Conservation (phyloP, 768 basidiomycete species). For the Terana coerulea region DNA sequence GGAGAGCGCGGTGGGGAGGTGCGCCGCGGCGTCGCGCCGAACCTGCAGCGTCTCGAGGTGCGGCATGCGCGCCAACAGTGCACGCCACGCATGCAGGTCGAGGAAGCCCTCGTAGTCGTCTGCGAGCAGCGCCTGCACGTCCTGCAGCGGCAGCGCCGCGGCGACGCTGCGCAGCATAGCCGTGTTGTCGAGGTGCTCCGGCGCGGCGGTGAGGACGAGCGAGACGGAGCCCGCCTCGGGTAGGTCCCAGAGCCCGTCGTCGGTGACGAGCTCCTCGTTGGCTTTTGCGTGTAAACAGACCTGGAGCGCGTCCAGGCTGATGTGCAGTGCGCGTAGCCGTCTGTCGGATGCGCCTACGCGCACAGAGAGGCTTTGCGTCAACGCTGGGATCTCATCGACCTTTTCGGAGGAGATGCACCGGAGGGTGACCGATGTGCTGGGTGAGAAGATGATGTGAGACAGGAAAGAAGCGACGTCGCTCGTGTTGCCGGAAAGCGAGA, state of each 20-base stretch:
- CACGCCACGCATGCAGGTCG: neutral
- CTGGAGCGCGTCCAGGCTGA: neutral
- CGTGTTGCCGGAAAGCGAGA: neutral
- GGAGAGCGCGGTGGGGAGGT: conserved; percentile 2
- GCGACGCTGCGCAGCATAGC: neutral
- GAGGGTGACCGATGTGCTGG: neutral
- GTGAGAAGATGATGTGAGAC: neutral
- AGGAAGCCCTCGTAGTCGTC: conserved; percentile 9
- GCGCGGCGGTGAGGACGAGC: neutral
- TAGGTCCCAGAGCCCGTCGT: neutral
- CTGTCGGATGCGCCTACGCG: neutral
- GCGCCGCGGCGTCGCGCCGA: neutral
- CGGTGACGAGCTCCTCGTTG: neutral
- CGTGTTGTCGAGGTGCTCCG: neutral
- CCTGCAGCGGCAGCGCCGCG: neutral
- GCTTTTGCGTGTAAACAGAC: neutral
- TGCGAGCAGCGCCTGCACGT: neutral
- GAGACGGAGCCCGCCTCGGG: neutral
- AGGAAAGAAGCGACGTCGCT: neutral
- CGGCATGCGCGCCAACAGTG: conserved; percentile 3
- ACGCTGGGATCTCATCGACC: neutral
- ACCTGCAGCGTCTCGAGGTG: conserved; percentile 3
- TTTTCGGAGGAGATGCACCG: neutral
- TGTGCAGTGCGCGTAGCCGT: neutral
- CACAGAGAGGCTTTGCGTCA: neutral